phyloP scores from a whole-genome alignment of 352 stramenopile genomes.

The Phytophthora ramorum region DNA sequence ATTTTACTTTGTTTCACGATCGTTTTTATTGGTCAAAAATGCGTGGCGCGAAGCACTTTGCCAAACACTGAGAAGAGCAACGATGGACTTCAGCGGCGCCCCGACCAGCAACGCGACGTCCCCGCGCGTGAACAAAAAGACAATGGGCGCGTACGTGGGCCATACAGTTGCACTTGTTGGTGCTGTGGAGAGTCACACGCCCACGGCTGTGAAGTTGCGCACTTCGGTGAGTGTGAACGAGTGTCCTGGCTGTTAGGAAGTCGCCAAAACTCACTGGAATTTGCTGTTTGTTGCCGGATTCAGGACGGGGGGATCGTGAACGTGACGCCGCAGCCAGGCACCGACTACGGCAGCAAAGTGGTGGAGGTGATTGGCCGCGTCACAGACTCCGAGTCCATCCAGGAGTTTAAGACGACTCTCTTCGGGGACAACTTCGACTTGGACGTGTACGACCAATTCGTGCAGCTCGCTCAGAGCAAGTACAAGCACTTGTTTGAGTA shows the following conservation, averaged over 20 bases:
- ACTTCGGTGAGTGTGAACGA: conserved; percentile 58
- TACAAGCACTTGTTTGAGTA: conserved; percentile 79
- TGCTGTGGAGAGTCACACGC: conserved; percentile 75
- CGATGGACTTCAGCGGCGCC: conserved; percentile 66
- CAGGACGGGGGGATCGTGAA: conserved; percentile 85
- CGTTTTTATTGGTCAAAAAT: background rate
- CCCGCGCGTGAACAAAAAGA: conserved; percentile 87
- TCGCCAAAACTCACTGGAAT: background rate
- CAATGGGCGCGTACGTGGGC: conserved; percentile 64
- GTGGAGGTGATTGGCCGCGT: conserved; percentile 89
- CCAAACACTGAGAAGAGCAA: conserved; percentile 14
- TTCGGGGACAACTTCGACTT: conserved; percentile 87
- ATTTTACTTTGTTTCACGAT: too few species aligned
- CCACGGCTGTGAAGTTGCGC: conserved; percentile 73
- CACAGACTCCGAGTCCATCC: conserved; percentile 68
- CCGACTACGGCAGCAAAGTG: conserved; percentile 85
- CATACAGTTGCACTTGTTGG: conserved; percentile 82
- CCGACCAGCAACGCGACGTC: conserved; percentile 54
- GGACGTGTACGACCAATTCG: conserved; percentile 85
- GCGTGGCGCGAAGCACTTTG: conserved; percentile 16
- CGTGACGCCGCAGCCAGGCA: conserved; percentile 72
- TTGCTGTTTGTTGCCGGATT: conserved; percentile 7
- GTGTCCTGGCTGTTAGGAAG: conserved; percentile 2
- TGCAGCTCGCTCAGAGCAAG: conserved; percentile 78
- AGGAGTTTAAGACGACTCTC: conserved; percentile 89